Evolutionary conservation across 495 filamentous ascomycete species (phyloP).

Genomic region (Zalerion maritima): DNA sequence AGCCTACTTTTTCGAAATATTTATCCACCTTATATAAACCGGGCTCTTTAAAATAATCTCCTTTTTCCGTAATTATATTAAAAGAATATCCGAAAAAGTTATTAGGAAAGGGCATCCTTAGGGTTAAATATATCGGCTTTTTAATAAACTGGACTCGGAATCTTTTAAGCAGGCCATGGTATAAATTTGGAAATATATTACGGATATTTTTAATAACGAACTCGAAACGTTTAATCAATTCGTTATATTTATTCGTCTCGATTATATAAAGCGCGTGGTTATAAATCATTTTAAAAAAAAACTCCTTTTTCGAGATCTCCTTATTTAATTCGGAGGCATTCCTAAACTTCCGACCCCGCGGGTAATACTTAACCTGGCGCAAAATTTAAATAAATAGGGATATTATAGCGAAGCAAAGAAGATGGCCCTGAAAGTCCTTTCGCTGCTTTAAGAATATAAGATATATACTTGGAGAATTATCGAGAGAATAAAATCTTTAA

Average conservation of each 20-base stretch:
- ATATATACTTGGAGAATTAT: too few relatives aligned
- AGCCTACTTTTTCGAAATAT: constrained; percentile 8
- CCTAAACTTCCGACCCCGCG: too few relatives aligned
- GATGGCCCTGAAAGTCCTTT: too few relatives aligned
- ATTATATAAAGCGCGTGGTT: constrained; percentile 8
- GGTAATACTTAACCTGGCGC: too few relatives aligned
- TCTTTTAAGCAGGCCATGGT: constrained; percentile 8
- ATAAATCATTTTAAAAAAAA: too few relatives aligned
- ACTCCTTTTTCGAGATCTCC: too few relatives aligned
- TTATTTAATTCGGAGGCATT: too few relatives aligned
- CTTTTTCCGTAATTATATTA: constrained; percentile 6
- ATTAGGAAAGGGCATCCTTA: constrained; percentile 7
- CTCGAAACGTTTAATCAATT: constrained; percentile 6
- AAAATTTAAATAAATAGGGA: too few relatives aligned
- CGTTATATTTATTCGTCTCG: constrained; percentile 7
- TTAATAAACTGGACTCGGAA: constrained; percentile 6
- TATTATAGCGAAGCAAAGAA: too few relatives aligned
- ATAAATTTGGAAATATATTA: constrained; percentile 8
- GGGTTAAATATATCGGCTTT: constrained; percentile 7
- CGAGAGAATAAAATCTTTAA: too few relatives aligned
- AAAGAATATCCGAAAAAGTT: constrained; percentile 8
- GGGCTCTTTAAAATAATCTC: constrained; percentile 5
- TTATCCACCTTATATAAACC: constrained; percentile 8
- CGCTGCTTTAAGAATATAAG: too few relatives aligned
- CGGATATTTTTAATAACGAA: constrained; percentile 7